These are phyloP conservation scores for Cordyceps cateniannulata DNA, from an alignment of 2,329 filamentous ascomycete genomes.

Conservation along the genomic window DNA sequence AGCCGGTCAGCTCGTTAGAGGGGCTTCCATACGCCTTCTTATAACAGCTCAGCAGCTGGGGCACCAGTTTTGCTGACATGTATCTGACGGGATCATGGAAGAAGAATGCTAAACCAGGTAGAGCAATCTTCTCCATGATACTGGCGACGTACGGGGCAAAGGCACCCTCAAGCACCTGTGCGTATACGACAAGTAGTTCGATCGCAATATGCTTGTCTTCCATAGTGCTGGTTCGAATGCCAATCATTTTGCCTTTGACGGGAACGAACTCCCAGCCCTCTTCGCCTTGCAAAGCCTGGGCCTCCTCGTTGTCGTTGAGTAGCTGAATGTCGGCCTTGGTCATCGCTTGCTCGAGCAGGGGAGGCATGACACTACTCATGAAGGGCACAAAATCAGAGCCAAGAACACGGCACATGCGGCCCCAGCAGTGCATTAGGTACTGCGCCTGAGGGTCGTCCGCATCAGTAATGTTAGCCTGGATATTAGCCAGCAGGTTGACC, in stretches of 20 bases:
- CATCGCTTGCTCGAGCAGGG: constrained; percentile 80
- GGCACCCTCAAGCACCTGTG: constrained; percentile 84
- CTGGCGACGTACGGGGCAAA: constrained; percentile 89
- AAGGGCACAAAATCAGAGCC: constrained; percentile 88
- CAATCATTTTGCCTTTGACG: constrained; percentile 95
- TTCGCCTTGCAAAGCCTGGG: constrained; percentile 86
- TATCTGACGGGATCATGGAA: constrained; percentile 98
- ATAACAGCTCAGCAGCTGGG: constrained; percentile 86
- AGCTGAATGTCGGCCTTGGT: constrained; percentile 97
- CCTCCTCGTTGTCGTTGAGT: constrained; percentile 89
- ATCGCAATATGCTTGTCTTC: constrained; percentile 99
- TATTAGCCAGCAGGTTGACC: constrained; percentile 78
- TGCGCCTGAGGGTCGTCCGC: constrained; percentile 92
- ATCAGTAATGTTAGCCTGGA: constrained; percentile 82
- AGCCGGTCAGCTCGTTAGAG: constrained; percentile 69
- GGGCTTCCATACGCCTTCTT: constrained; percentile 82
- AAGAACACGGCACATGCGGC: constrained; percentile 94
- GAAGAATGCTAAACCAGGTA: constrained; percentile 94
- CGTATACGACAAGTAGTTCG: constrained; percentile 94
- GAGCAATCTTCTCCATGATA: constrained; percentile 93
- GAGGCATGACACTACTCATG: constrained; percentile 88
- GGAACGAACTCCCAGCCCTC: constrained; percentile 97
- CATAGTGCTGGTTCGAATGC: constrained; percentile 92
- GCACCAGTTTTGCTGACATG: constrained; percentile 89
- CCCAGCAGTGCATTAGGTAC: constrained; percentile 98